phyloP scores from a whole-genome alignment of 2,329 filamentous ascomycete genomes.

The Phoma sp. region DNA sequence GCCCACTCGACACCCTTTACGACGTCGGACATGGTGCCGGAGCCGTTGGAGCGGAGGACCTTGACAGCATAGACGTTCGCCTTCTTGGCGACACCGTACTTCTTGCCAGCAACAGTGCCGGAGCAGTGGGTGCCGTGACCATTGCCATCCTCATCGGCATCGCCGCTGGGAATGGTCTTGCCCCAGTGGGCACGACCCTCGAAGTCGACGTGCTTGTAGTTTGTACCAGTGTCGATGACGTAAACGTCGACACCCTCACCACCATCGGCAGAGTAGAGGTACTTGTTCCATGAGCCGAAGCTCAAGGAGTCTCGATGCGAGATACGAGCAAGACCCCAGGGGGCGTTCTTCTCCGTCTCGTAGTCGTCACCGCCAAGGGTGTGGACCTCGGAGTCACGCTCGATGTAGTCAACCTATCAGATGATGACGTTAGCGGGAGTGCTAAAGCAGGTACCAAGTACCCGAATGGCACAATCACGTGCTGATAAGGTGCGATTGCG shows the following conservation, averaged over 20 bases:
- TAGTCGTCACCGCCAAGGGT: conserved; percentile 63
- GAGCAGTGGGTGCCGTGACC: conserved; percentile 99
- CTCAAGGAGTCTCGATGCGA: conserved; percentile 87
- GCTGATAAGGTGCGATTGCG: conserved; percentile 37
- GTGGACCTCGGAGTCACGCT: conserved; percentile 92
- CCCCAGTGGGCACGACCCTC: conserved; percentile 96
- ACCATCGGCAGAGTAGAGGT: conserved; percentile 86
- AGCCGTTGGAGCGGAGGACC: conserved; percentile 96
- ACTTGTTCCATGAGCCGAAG: conserved; percentile 98
- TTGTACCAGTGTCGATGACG: conserved; percentile 97
- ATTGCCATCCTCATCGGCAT: conserved; percentile 91
- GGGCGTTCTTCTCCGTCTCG: conserved; percentile 85
- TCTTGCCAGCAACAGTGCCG: conserved; percentile 95
- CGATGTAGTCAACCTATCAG: conserved; percentile 88
- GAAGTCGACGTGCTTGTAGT: conserved; percentile 92
- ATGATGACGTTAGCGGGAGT: conserved; percentile 29
- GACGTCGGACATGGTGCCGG: conserved; percentile 97
- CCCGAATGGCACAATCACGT: conserved; percentile 28
- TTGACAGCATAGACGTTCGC: conserved; percentile 96
- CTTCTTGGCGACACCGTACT: conserved; percentile 99
- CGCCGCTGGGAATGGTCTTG: conserved; percentile 87
- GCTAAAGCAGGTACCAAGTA: conserved; percentile 21
- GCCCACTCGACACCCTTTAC: conserved; percentile 98
- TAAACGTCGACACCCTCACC: conserved; percentile 99
- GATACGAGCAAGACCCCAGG: conserved; percentile 98